Evolutionary conservation across 73 alveolate genomes (phyloP).

Genomic region (Symbiodinium pilosum): DNA sequence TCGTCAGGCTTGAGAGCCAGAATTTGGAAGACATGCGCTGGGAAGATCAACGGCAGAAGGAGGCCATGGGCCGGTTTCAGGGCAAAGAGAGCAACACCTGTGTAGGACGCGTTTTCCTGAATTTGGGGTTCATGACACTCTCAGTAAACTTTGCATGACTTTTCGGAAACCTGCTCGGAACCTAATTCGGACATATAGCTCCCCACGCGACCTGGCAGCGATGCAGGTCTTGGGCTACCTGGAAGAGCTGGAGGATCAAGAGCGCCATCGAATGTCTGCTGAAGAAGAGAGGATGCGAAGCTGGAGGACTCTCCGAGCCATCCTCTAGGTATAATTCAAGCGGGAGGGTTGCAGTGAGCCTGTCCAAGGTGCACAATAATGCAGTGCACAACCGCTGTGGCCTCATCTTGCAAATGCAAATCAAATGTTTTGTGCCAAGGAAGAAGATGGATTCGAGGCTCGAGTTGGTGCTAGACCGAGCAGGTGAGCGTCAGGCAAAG

Average conservation of each 20-base stretch:
- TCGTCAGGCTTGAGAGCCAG: constrained; percentile 7
- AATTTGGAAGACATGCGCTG: constrained; percentile 31
- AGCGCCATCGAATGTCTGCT: background rate
- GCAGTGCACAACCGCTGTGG: background rate
- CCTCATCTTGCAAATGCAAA: background rate
- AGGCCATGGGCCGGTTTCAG: background rate
- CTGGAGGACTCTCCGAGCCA: background rate
- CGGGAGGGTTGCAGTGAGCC: background rate
- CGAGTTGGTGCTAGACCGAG: background rate
- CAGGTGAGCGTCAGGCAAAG: background rate
- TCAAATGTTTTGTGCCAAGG: background rate
- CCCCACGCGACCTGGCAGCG: background rate
- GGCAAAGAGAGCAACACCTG: too few species aligned
- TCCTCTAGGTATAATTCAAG: too few species aligned
- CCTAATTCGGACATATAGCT: background rate
- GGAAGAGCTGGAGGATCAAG: constrained; percentile 19
- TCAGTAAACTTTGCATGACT: too few species aligned
- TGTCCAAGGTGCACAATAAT: too few species aligned
- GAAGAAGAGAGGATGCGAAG: background rate
- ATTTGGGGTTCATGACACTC: too few species aligned
- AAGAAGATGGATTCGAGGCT: background rate
- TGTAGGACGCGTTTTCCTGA: too few species aligned
- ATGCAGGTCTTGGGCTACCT: constrained; percentile 13
- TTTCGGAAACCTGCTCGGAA: too few species aligned
- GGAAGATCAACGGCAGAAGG: constrained; percentile 45